Base-by-base conservation (phyloP, 805 yeast genomes). In the Millerozyma miso region DNA sequence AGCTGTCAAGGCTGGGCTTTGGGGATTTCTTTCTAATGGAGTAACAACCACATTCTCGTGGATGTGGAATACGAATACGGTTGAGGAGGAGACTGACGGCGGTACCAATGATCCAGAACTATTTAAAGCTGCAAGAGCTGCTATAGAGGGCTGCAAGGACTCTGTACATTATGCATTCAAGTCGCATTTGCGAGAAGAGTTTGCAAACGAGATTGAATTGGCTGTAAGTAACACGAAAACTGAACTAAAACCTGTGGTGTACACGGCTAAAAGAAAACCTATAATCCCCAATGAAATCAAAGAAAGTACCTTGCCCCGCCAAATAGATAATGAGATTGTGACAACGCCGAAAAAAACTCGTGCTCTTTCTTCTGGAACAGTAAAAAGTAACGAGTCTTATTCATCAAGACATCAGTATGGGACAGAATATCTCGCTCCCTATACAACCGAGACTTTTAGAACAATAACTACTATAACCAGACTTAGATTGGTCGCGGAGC, bases 141-240 rank as follows among this genome's bases (percentile, higher is more conserved):
- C 64, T 1, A 58, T 70, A 32, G 74, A 70, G 38, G 48, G 46
- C 14, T 46, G 69, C 1, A 58, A 51, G 29, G 71, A 65, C 35
- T 47, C 59, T 10, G 52, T 62, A 23, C 60, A 63, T 41, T 66
- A 67, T 44, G 74, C 73, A 13, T 55, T 59, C 23, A 61, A 51
- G 38, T 42, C 51, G 5, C 37, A 18, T 10, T 32, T 17, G 4
- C 34, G 42, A 3, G 44, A 51, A 23, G 56, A 53, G 26, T 15
- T n/a, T 32, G 15, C 18, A 5, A 3, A 37, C 19, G 39, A 37
- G 7, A 50, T 53, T 19, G 69, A 65, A 40, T 43, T 70, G 32
- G 60, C 71, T 1, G 74, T 69, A 1, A 44, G 52, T 37, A 67
- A 59, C 12, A 68, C 74, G 2, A 40, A 48, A 4, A 59, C 71